A percentile compares a stretch with the other conserved stretches of the same genome.
phyloP scores from a whole-genome alignment of 306 rosid species.

The Inga leiocalycina region DNA sequence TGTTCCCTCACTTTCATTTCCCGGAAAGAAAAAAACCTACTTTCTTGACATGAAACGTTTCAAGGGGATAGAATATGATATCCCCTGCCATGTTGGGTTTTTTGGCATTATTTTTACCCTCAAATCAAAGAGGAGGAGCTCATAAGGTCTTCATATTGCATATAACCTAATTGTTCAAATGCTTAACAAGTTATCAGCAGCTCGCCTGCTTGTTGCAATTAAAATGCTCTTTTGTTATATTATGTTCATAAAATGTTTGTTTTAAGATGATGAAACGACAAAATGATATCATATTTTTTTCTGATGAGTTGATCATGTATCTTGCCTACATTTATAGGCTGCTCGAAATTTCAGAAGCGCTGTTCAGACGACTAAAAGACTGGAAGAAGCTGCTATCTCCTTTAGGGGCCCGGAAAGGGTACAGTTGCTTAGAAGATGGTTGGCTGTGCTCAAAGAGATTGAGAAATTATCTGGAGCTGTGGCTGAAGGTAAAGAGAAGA shows the following conservation, averaged over 20 bases:
- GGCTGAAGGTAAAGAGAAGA: slow-evolving; percentile 59
- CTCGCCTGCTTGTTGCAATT: not conserved
- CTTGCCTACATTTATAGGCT: slow-evolving; percentile 47
- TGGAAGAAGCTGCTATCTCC: slow-evolving; percentile 91
- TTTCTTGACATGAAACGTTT: not conserved
- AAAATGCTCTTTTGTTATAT: not conserved
- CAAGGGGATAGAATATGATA: not conserved
- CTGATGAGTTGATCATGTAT: not conserved
- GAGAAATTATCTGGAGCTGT: slow-evolving; percentile 51
- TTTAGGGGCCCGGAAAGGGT: slow-evolving; percentile 76
- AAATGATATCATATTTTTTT: not conserved
- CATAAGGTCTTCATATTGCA: not conserved
- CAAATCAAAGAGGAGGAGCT: not conserved
- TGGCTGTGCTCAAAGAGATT: slow-evolving; percentile 77
- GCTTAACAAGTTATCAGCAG: not conserved
- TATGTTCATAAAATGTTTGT: not conserved
- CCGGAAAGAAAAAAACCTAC: not conserved
- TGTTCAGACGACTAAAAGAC: slow-evolving; percentile 63
- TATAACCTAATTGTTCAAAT: not conserved
- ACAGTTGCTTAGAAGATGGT: slow-evolving; percentile 83
- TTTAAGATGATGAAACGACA: slow-evolving; percentile 1
- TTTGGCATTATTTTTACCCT: not conserved
- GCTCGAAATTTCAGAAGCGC: slow-evolving; percentile 72
- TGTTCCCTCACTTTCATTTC: not conserved
- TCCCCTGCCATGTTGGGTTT: not conserved